Percentiles rank a stretch among this genome's conserved stretches.
Evolutionary conservation across 2,329 filamentous ascomycete species (phyloP).

Genomic region (Aspergillus pseudoterreus): DNA sequence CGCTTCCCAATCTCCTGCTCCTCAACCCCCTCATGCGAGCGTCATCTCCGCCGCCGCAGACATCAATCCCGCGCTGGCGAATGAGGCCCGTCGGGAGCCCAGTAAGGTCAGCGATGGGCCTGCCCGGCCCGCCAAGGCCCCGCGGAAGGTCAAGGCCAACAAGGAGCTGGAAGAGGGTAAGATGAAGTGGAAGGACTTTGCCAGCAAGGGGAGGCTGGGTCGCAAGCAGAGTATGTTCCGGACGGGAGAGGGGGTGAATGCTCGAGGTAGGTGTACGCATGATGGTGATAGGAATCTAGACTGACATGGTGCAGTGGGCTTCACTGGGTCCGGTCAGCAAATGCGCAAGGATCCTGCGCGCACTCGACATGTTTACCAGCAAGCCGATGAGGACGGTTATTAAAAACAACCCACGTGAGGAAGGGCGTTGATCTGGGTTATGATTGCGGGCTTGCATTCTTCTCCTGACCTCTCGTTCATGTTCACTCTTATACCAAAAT

Average conservation of each 20-base stretch:
- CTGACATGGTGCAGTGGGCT: constrained; percentile 66
- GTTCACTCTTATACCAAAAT: constrained; percentile 14
- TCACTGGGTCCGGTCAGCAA: constrained; percentile 88
- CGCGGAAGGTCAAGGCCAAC: constrained; percentile 78
- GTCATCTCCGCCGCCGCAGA: constrained; percentile 65
- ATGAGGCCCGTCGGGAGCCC: constrained; percentile 61
- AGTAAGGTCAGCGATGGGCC: constrained; percentile 61
- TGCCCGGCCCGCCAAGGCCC: constrained; percentile 61
- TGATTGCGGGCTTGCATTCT: constrained; percentile 10
- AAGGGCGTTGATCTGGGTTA: constrained; percentile 1
- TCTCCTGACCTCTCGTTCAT: constrained; percentile 10
- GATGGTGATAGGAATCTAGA: not conserved
- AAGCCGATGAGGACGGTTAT: constrained; percentile 64
- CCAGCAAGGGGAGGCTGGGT: constrained; percentile 63
- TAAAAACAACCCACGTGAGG: constrained; percentile 13
- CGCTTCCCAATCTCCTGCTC: constrained; percentile 38
- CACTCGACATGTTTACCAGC: constrained; percentile 79
- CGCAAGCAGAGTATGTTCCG: constrained; percentile 98
- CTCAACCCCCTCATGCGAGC: constrained; percentile 43
- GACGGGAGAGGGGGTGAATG: constrained; percentile 80
- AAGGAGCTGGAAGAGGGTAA: constrained; percentile 89
- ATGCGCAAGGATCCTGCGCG: constrained; percentile 91
- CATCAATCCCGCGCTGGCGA: constrained; percentile 62
- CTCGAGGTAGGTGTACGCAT: constrained; percentile 63
- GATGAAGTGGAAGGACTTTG: constrained; percentile 93